phyloP scores from a whole-genome alignment of 306 rosid species.

The Mimosa bimucronata region DNA sequence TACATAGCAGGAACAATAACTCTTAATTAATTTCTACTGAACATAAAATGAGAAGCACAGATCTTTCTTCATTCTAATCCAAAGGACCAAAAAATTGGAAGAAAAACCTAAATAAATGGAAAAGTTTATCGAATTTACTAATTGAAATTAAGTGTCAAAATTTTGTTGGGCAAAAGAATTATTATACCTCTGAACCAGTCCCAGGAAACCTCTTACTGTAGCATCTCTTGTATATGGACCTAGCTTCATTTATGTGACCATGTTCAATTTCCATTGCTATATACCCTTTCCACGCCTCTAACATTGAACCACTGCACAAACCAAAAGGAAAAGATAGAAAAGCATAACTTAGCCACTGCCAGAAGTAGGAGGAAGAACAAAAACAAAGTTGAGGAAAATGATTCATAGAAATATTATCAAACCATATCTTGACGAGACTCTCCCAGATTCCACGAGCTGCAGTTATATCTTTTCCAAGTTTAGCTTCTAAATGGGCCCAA shows the following conservation, averaged over 20 bases:
- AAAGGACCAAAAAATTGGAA: constrained; percentile 2
- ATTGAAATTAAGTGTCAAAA: constrained; percentile 6
- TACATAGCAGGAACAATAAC: constrained; percentile 35
- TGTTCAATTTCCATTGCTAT: constrained; percentile 78
- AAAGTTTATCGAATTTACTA: constrained; percentile 12
- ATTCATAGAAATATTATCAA: constrained; percentile 34
- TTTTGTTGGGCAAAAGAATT: constrained; percentile 15
- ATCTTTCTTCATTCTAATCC: not conserved
- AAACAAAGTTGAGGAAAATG: constrained; percentile 25
- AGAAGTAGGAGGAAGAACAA: constrained; percentile 10
- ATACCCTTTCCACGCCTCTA: constrained; percentile 85
- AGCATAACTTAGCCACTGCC: not conserved
- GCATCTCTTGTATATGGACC: constrained; percentile 87
- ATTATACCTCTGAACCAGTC: constrained; percentile 85
- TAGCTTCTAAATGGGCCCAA: constrained; percentile 88
- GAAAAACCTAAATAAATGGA: not conserved
- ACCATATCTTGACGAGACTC: constrained; percentile 82
- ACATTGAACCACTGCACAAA: constrained; percentile 72
- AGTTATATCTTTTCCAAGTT: constrained; percentile 58
- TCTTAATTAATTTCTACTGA: constrained; percentile 4
- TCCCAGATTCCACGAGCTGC: constrained; percentile 97
- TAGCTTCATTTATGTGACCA: constrained; percentile 73
- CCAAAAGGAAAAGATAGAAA: not conserved
- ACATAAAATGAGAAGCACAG: constrained; percentile 1
- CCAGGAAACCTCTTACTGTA: constrained; percentile 76